These are phyloP conservation scores for Asterochloris erici DNA, from an alignment of 139 green algal genomes.

Conservation along the genomic window DNA sequence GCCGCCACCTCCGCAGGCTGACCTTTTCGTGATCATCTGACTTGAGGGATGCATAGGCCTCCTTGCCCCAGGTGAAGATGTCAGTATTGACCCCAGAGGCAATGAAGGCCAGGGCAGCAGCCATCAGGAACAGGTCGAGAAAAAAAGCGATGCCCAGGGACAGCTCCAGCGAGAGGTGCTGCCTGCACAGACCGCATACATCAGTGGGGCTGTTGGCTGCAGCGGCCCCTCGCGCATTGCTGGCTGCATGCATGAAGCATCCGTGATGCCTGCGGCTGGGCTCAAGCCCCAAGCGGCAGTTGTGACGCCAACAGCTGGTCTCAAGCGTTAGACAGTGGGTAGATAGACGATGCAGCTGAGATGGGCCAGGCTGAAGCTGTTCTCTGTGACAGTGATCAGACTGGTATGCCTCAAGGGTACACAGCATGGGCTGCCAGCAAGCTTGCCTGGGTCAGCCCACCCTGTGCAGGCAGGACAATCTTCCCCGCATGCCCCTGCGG, in stretches of 20 bases:
- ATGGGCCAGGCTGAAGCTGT: background rate
- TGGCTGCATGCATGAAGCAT: background rate
- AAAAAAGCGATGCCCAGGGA: constrained; percentile 14
- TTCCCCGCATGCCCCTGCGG: too few relatives aligned
- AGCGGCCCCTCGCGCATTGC: background rate
- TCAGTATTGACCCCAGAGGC: constrained; percentile 16
- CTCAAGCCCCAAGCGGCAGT: background rate
- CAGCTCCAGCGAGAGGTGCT: constrained; percentile 1
- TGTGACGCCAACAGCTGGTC: background rate
- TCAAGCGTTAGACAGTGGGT: background rate
- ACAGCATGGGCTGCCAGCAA: background rate
- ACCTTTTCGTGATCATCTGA: background rate
- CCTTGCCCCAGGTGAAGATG: constrained; percentile 12
- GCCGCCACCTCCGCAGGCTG: too few relatives aligned
- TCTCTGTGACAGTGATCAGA: background rate
- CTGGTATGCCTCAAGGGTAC: background rate
- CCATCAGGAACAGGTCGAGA: background rate
- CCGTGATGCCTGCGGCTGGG: background rate
- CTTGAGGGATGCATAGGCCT: constrained; percentile 1
- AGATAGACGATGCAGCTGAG: background rate
- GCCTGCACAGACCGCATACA: background rate
- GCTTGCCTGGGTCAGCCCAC: background rate
- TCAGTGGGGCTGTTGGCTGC: background rate
- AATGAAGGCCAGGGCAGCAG: constrained; percentile 3
- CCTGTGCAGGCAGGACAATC: too few relatives aligned